Evolutionary conservation across 2,329 filamentous ascomycete genomes (phyloP).

Genomic region (Colletotrichum neosansevieriae): DNA sequence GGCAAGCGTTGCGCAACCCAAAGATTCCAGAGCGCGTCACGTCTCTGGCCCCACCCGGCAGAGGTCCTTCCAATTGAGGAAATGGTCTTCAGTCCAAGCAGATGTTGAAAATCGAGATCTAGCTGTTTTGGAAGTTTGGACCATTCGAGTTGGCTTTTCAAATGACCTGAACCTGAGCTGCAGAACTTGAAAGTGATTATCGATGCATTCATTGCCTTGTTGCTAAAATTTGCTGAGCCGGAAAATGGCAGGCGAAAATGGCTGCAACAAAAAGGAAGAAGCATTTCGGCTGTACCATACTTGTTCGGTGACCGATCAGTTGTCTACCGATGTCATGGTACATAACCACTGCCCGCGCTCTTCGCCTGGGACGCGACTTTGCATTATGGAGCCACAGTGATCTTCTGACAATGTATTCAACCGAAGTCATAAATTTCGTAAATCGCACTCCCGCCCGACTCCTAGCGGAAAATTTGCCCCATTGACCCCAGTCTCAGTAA

Average conservation of each 20-base stretch:
- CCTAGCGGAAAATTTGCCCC: not conserved
- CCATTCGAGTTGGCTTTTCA: not conserved
- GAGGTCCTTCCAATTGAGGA: not conserved
- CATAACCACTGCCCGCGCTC: not conserved
- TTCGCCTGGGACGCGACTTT: not conserved
- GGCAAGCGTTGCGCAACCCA: not conserved
- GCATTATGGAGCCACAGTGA: not conserved
- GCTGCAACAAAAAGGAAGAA: not conserved
- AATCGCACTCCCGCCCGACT: not conserved
- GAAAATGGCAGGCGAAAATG: not conserved
- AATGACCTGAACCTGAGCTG: not conserved
- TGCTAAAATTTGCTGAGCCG: not conserved
- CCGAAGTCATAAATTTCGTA: not conserved
- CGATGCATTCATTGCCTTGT: not conserved
- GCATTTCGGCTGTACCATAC: not conserved
- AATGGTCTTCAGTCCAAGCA: constrained; percentile 3
- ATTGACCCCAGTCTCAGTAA: not conserved
- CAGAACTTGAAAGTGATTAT: not conserved
- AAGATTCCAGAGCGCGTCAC: not conserved
- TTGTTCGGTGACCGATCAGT: not conserved
- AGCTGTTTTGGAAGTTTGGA: not conserved
- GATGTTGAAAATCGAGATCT: not conserved
- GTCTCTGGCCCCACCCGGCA: not conserved
- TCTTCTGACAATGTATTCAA: too few relatives aligned
- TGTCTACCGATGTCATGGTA: not conserved